phyloP scores from a whole-genome alignment of 1,139 yeast species.

The Magnusiomyces starmeri region DNA sequence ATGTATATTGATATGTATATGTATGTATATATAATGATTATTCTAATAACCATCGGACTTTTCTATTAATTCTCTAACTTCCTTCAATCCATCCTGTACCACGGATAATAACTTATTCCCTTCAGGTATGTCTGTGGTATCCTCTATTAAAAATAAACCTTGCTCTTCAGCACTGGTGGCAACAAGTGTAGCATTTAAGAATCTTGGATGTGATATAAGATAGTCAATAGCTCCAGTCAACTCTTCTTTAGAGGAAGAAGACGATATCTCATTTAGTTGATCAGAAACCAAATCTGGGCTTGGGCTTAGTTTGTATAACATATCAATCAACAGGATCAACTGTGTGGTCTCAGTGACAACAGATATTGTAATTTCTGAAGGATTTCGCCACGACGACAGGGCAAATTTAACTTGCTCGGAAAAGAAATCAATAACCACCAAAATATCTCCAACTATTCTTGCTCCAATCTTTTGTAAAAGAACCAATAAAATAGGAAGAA shows the following conservation, averaged over 20 bases:
- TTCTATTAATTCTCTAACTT: slow-evolving; percentile 21
- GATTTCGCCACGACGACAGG: slow-evolving; percentile 62
- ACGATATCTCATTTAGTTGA: too few relatives aligned
- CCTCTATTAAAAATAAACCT: slow-evolving; percentile 36
- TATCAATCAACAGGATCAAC: slow-evolving; percentile 56
- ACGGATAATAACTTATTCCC: slow-evolving; percentile 19
- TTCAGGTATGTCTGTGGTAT: slow-evolving; percentile 14
- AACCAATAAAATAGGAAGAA: slow-evolving; percentile 59
- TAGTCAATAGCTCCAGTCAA: slow-evolving; percentile 56
- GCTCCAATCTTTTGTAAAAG: slow-evolving; percentile 59
- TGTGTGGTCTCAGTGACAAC: slow-evolving; percentile 74
- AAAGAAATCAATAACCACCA: slow-evolving; percentile 58
- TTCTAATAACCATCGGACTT: not conserved
- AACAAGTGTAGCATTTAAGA: slow-evolving; percentile 58
- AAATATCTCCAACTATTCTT: slow-evolving; percentile 55
- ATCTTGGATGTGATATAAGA: slow-evolving; percentile 79
- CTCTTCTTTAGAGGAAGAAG: slow-evolving; percentile 26
- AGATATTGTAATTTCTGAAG: slow-evolving; percentile 55
- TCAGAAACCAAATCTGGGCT: slow-evolving; percentile 26
- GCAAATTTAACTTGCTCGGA: slow-evolving; percentile 56
- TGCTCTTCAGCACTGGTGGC: slow-evolving; percentile 64
- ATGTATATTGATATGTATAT: not conserved
- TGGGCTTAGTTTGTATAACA: slow-evolving; percentile 40
- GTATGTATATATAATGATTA: not conserved
- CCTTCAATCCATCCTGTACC: slow-evolving; percentile 24